Evolutionary conservation across 2,329 filamentous ascomycete genomes (phyloP).

Genomic region (Fusarium decemcellulare): DNA sequence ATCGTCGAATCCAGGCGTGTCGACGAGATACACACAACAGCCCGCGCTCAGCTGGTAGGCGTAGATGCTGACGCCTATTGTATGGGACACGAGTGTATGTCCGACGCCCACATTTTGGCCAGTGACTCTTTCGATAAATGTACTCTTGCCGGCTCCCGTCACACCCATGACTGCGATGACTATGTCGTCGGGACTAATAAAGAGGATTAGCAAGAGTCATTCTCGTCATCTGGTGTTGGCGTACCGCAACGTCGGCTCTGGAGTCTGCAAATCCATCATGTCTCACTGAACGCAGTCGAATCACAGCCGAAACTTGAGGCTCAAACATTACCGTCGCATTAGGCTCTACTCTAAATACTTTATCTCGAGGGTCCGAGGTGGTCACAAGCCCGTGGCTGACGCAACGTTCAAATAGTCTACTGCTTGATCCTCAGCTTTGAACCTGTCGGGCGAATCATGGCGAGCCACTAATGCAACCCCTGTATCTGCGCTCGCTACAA

Average conservation of each 20-base stretch:
- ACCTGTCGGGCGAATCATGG: neutral
- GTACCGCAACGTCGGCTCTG: neutral
- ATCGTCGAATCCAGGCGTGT: slow-evolving; percentile 16
- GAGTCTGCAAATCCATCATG: neutral
- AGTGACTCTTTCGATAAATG: neutral
- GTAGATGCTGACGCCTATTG: neutral
- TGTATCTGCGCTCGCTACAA: neutral
- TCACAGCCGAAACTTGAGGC: neutral
- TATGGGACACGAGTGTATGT: neutral
- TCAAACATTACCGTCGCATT: neutral
- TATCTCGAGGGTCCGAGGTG: neutral
- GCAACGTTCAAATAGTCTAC: slow-evolving; percentile 5
- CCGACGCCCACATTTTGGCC: neutral
- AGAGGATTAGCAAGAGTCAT: neutral
- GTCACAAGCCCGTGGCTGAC: slow-evolving; percentile 4
- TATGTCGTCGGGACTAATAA: neutral
- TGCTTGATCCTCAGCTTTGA: neutral
- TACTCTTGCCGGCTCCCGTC: slow-evolving; percentile 10
- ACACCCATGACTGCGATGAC: slow-evolving; percentile 15
- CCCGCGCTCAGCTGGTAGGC: neutral
- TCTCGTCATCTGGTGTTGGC: neutral
- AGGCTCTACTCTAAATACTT: neutral
- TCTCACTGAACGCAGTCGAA: too few relatives aligned
- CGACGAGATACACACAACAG: neutral
- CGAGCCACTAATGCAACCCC: neutral